Conservation (phyloP, 208 protist genomes). For the Tetramitus jugosus region DNA sequence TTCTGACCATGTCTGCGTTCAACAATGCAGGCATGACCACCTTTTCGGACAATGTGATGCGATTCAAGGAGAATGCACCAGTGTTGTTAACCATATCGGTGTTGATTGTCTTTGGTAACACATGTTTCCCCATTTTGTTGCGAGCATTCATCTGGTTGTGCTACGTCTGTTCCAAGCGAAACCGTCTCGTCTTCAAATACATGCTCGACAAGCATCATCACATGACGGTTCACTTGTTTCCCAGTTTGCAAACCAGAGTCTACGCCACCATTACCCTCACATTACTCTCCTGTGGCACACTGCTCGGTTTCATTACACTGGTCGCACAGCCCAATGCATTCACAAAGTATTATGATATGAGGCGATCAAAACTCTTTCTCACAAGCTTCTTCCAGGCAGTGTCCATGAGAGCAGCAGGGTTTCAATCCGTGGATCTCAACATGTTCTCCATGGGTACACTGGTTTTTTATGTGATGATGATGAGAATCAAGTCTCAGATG, state of each 20-base stretch:
- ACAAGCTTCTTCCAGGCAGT: background rate
- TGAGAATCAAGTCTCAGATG: conserved; percentile 10
- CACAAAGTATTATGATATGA: no score
- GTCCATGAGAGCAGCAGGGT: background rate
- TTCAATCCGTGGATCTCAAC: background rate
- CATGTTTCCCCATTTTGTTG: background rate
- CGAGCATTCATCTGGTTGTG: background rate
- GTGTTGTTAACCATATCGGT: no score
- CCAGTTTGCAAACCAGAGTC: background rate
- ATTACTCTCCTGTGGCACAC: no score
- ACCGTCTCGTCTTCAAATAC: background rate
- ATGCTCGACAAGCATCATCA: background rate
- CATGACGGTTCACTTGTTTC: background rate
- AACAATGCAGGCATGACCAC: no score
- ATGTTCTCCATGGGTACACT: background rate
- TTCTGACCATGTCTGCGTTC: no score
- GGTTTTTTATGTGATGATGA: background rate
- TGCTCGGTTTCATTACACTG: no score
- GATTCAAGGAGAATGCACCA: no score
- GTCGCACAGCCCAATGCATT: no score
- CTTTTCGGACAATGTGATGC: no score
- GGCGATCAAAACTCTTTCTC: background rate
- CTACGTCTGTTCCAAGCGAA: background rate
- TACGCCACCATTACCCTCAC: background rate
- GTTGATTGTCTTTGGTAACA: background rate